Percentiles rank a stretch among this genome's conserved stretches.
Evolutionary conservation across 1,139 yeast species (phyloP).

Genomic region (Lodderomyces margitis): DNA sequence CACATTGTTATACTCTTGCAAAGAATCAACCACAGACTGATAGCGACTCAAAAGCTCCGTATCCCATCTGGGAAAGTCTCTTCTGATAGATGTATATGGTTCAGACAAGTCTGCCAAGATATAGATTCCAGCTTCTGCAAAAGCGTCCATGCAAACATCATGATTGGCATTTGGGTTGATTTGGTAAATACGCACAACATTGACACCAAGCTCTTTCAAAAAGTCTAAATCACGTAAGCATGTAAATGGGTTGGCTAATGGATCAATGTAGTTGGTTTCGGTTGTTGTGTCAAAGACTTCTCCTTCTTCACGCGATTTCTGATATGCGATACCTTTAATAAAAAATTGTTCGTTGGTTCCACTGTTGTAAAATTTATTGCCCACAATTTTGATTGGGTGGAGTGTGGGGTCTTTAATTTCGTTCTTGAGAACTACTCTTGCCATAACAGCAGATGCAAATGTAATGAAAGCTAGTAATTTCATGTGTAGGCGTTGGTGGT

Average conservation of each 20-base stretch:
- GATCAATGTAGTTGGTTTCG: constrained; percentile 48
- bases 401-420: neutral
- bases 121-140: constrained; percentile 54
- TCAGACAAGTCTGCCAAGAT: constrained; percentile 55
- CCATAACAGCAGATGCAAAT: neutral
- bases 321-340: constrained; percentile 60
- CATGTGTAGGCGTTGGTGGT: neutral
- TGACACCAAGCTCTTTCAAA: constrained; percentile 47
- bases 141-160: constrained; percentile 54
- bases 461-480: neutral
- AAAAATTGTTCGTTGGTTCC: constrained; percentile 48
- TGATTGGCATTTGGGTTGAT: constrained; percentile 51
- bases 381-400: constrained; percentile 23
- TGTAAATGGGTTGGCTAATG: constrained; percentile 44
- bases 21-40: constrained; percentile 50
- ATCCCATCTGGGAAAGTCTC: constrained; percentile 52
- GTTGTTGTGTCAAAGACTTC: constrained; percentile 21
- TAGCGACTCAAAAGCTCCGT: constrained; percentile 32
- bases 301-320: constrained; percentile 40
- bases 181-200: constrained; percentile 55
- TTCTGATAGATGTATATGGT: constrained; percentile 48
- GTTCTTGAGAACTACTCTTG: neutral
- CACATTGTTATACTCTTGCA: constrained; percentile 47
- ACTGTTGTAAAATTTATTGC: constrained; percentile 47
- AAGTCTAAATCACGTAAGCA: constrained; percentile 53